Conservation (phyloP, 2,329 filamentous ascomycete genomes). For the Neopestalotiopsis sp. region DNA sequence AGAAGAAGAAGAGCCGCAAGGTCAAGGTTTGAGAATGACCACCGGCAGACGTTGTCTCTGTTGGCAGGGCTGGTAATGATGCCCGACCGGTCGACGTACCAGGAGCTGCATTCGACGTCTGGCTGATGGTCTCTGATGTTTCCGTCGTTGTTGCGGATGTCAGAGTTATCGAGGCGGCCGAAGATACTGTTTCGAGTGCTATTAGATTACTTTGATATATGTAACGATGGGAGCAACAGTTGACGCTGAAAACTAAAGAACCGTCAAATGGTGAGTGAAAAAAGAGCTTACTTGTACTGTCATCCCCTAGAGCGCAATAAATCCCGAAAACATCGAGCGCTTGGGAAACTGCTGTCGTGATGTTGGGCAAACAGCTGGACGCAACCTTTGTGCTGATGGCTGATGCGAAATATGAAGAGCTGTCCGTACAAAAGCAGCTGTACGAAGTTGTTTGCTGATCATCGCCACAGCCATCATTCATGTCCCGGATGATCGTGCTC, state of each 20-base stretch:
- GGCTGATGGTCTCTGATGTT: not conserved
- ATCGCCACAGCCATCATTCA: conserved; percentile 2
- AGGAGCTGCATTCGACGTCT: not conserved
- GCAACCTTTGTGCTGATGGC: conserved; percentile 10
- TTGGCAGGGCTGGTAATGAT: not conserved
- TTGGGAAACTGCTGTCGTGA: not conserved
- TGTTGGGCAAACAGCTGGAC: not conserved
- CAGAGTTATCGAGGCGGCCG: not conserved
- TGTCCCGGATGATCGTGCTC: conserved; percentile 2
- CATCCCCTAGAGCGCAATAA: not conserved
- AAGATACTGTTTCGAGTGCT: not conserved
- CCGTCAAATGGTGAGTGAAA: not conserved
- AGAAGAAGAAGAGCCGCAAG: not conserved
- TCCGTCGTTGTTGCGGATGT: not conserved
- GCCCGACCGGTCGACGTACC: not conserved
- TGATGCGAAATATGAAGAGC: not conserved
- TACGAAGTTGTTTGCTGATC: conserved; percentile 2
- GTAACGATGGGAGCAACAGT: not conserved
- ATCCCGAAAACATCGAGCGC: not conserved
- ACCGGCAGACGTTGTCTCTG: not conserved
- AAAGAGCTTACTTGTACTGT: not conserved
- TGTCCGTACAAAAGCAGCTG: conserved; percentile 13
- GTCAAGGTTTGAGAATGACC: not conserved
- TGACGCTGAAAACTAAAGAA: not conserved
- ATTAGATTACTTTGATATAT: no score